phyloP scores from a whole-genome alignment of 306 rosid genomes.

The Fragaria vesca region DNA sequence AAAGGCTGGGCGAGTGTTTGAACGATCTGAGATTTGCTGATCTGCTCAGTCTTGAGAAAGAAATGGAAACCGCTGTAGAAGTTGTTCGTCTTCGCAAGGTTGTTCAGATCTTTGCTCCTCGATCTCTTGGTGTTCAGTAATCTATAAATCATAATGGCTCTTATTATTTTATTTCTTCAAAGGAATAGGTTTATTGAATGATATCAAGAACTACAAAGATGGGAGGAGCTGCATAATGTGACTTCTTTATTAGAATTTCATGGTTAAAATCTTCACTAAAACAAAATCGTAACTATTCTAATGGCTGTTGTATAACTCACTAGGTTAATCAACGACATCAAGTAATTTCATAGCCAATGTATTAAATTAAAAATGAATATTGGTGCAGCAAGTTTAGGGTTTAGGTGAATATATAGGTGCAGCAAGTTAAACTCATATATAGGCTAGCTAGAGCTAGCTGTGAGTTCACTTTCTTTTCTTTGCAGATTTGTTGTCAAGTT shows the following conservation, averaged over 20 bases:
- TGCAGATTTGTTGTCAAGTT: not conserved
- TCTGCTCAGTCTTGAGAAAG: conserved; percentile 54
- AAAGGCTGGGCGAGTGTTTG: conserved; percentile 69
- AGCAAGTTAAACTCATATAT: not conserved
- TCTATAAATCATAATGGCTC: not conserved
- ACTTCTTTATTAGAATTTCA: not conserved
- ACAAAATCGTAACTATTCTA: not conserved
- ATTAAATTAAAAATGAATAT: not conserved
- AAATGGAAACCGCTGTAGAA: conserved; percentile 54
- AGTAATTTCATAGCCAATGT: not conserved
- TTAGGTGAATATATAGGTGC: not conserved
- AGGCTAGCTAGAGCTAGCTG: not conserved
- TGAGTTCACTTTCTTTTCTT: not conserved
- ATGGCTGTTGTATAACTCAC: not conserved
- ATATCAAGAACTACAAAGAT: not conserved
- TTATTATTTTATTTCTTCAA: not conserved
- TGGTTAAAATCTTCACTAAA: not conserved
- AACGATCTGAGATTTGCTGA: conserved; percentile 57
- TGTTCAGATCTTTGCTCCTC: not conserved
- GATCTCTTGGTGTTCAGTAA: not conserved
- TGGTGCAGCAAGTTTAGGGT: not conserved
- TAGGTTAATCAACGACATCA: not conserved
- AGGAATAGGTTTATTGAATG: not conserved
- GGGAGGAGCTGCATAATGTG: not conserved
- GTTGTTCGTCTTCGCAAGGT: conserved; percentile 75